A percentile compares a stretch with the other conserved stretches of the same genome.
phyloP scores from a whole-genome alignment of 495 filamentous ascomycete species.

The Pyrenopolyporus hunteri region DNA sequence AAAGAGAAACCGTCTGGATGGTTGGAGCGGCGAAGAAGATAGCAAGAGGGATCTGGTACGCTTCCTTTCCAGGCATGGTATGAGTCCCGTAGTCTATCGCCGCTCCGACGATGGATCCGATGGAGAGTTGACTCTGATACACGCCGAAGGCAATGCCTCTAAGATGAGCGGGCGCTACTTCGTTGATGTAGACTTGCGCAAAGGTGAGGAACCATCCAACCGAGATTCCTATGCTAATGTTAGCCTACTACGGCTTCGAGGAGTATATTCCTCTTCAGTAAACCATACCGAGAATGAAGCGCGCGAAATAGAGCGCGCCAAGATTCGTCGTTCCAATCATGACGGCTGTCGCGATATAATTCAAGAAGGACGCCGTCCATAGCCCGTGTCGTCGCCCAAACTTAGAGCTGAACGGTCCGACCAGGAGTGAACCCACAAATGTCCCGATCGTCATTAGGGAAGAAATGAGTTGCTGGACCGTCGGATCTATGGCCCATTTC shows the following conservation, averaged over 20 bases:
- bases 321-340: conserved; percentile 57
- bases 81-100: conserved; percentile 61
- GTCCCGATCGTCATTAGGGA: conserved; percentile 61
- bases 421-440: conserved; percentile 55
- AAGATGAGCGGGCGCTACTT: conserved; percentile 47
- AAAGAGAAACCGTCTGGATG: conserved; percentile 52
- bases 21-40: conserved; percentile 58
- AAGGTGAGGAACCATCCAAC: conserved; percentile 60
- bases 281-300: conserved; percentile 51
- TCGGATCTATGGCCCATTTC: conserved; percentile 46
- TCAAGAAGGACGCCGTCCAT: conserved; percentile 51
- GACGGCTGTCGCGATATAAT: conserved; percentile 50
- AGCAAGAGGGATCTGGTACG: conserved; percentile 60
- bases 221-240: conserved; percentile 45
- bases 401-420: conserved; percentile 52
- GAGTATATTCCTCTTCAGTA: background rate
- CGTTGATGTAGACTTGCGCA: conserved; percentile 59
- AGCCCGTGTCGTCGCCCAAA: conserved; percentile 51
- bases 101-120: conserved; percentile 57
- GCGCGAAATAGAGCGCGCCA: conserved; percentile 54
- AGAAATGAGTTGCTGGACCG: conserved; percentile 57
- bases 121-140: conserved; percentile 47
- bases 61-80: conserved; percentile 44
- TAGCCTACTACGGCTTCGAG: background rate
- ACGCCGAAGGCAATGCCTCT: conserved; percentile 53